Conservation (phyloP, 208 protist species). For the Naegleria lovaniensis region DNA sequence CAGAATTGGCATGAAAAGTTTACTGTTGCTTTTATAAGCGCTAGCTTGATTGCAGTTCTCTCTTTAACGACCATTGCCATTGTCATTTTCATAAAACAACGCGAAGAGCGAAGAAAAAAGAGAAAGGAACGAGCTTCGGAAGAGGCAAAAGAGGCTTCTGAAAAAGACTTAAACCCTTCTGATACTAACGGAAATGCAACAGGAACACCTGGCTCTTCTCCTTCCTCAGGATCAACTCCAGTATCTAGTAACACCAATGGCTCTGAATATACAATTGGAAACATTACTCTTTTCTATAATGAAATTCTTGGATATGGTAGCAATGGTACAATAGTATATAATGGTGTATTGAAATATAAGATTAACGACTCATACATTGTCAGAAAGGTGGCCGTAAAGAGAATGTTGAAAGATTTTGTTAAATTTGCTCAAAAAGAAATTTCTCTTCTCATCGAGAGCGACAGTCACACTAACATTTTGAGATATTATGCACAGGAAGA, state of each 20-base stretch:
- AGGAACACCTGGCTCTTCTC: too few relatives aligned
- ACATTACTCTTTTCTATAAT: constrained; percentile 20
- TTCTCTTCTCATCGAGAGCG: constrained; percentile 38
- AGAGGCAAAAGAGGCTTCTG: neutral
- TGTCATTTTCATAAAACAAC: neutral
- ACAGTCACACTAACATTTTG: constrained; percentile 43
- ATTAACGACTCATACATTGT: neutral
- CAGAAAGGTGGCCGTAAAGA: constrained; percentile 43
- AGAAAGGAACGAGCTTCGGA: neutral
- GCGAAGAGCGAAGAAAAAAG: neutral
- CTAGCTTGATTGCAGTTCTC: neutral
- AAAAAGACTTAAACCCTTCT: neutral
- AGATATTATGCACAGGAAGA: constrained; percentile 45
- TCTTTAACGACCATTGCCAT: neutral
- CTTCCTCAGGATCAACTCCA: neutral
- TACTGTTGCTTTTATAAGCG: neutral
- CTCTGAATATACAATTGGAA: neutral
- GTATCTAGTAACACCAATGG: neutral
- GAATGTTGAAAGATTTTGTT: constrained; percentile 44
- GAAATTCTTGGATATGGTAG: constrained; percentile 45
- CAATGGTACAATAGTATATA: constrained; percentile 46
- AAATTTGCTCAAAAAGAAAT: constrained; percentile 45
- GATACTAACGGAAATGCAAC: neutral
- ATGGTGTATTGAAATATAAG: constrained; percentile 35
- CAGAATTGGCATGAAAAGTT: neutral